Conservation (phyloP, 192 early-diverging fungal genomes). For the Backusella luteola region DNA sequence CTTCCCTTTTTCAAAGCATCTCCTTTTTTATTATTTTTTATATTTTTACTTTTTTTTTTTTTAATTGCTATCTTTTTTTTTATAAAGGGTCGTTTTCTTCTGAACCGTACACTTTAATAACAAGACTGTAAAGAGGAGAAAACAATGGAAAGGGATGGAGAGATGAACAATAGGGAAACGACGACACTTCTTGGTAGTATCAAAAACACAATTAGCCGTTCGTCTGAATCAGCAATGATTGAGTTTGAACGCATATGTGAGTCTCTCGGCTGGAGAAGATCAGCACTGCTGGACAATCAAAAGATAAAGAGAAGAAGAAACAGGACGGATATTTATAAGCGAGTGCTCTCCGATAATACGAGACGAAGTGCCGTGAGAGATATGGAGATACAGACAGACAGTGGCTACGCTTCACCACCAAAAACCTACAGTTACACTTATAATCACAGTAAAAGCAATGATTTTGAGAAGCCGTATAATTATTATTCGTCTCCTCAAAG, state of each 20-base stretch:
- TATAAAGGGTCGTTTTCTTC: neutral
- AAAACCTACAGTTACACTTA: neutral
- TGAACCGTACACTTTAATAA: neutral
- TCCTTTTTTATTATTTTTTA: neutral
- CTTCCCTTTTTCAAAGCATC: neutral
- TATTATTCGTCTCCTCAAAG: neutral
- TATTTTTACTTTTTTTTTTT: neutral
- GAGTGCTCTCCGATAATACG: neutral
- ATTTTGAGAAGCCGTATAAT: neutral
- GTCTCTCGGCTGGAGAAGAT: neutral
- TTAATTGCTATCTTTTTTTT: neutral
- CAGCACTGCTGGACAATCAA: neutral
- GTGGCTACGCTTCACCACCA: neutral
- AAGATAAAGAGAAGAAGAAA: conserved; percentile 4
- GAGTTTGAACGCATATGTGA: conserved; percentile 5
- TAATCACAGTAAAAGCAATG: neutral
- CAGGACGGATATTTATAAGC: neutral
- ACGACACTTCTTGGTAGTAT: neutral
- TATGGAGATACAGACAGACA: neutral
- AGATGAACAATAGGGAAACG: neutral
- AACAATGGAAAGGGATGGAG: neutral
- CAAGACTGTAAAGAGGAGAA: neutral
- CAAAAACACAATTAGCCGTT: neutral
- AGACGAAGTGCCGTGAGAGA: neutral
- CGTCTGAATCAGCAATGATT: neutral